Base-by-base conservation (phyloP, 495 filamentous ascomycete genomes). In the Aspergillus affinis region DNA sequence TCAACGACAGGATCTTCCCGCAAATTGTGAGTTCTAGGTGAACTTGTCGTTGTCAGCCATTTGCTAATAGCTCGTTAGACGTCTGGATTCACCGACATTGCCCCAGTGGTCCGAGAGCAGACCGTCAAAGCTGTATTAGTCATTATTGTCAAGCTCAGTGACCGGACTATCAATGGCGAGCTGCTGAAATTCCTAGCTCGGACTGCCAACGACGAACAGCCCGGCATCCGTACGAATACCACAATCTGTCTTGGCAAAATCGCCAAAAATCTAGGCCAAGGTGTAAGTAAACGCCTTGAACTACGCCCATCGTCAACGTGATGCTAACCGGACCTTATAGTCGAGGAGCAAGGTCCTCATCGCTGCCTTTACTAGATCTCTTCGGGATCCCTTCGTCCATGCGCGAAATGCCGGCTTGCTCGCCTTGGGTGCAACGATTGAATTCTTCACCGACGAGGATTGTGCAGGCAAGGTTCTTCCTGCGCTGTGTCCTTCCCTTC, bases 181-280 rank as follows among this genome's bases (percentile, higher is more conserved):
- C 76, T 98, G 12, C 75, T 98, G 32, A 90, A 88, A 69, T 89
- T 96, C 69, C 80, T 98, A 21, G 95, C 94, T 54, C 97, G 97
- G 68, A 97, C 93, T 7, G 90, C 94, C 44, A 98, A 98, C 65
- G 94, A 98, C 62, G 93, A 97, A 67, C 93, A 98, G 66, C 93
- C 95, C 18, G 94, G 94, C 7, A 98, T 98, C 55, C 84, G 94
- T 60, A 98, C 94, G 7, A 98, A 98, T 69, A 98, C 94, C 0
- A 98, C 95, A 0, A 98, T 98, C 29, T 98, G 94, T 68, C 75
- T 98, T 10, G 94, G 94, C 15, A 96, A 94, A 64, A 97, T 98
- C 61, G 92, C 94, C 2, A 93, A 90, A 64, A 89, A 96, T 64
- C 77, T 98, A 17, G 90, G 92, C 2, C 75, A 84, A 20, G 85